These are phyloP conservation scores for Chondrus crispus DNA, from an alignment of 23 red algal species.

Conservation along the genomic window DNA sequence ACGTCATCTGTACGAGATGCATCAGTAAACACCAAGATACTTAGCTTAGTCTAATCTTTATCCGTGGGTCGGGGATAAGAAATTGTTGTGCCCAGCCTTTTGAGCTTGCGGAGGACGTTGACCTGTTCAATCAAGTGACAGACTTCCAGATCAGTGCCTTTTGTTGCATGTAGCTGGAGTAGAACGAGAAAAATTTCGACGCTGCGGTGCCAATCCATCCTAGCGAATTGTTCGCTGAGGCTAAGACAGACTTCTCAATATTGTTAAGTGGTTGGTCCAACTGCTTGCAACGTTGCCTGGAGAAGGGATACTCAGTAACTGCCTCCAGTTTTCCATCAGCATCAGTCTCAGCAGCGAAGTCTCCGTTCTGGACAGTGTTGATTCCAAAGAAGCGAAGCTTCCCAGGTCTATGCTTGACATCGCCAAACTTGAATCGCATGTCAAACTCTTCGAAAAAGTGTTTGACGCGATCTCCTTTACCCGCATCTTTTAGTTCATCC, in stretches of 20 bases:
- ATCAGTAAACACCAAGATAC: neutral
- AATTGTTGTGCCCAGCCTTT: neutral
- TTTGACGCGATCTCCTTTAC: neutral
- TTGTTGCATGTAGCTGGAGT: neutral
- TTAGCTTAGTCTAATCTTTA: neutral
- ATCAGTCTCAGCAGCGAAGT: neutral
- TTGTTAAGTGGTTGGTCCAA: neutral
- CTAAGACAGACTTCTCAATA: neutral
- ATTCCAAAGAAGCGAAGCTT: neutral
- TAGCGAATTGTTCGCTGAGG: neutral
- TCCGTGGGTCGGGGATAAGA: neutral
- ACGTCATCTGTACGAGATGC: neutral
- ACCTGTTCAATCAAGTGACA: neutral
- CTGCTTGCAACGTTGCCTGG: neutral
- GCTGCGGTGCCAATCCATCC: neutral
- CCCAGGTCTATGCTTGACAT: neutral
- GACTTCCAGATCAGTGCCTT: neutral
- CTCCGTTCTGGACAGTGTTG: neutral
- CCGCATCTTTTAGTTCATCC: constrained; percentile 2
- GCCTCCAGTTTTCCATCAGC: neutral
- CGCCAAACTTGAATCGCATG: neutral
- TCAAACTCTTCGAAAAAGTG: neutral
- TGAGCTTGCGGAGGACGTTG: neutral
- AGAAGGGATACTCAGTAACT: neutral
- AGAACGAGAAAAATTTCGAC: neutral